Percentiles rank a stretch among this genome's conserved stretches.
Conservation (phyloP, 2,329 filamentous ascomycete genomes). For the Chalaropsis thielavioides region DNA sequence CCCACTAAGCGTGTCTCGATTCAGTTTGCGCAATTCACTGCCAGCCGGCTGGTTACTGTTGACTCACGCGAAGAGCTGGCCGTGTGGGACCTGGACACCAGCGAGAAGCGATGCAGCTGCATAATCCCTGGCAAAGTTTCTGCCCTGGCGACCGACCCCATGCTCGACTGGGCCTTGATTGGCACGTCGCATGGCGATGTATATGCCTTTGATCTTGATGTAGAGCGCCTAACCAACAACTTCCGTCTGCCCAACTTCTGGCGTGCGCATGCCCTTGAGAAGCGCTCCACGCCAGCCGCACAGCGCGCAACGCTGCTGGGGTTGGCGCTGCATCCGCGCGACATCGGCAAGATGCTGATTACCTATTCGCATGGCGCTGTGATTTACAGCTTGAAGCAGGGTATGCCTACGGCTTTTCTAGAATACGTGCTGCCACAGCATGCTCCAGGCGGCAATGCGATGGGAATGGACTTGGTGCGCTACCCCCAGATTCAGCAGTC, state of each 20-base stretch:
- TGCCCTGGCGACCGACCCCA: slow-evolving; percentile 66
- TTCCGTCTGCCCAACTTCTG: slow-evolving; percentile 83
- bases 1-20: slow-evolving; percentile 62
- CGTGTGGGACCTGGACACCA: slow-evolving; percentile 66
- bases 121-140: slow-evolving; percentile 64
- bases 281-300: slow-evolving; percentile 29
- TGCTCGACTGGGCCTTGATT: slow-evolving; percentile 84
- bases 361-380: slow-evolving; percentile 82
- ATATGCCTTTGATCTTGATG: slow-evolving; percentile 83
- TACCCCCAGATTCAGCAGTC: slow-evolving; percentile 68
- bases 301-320: slow-evolving; percentile 46
- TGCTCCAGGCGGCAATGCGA: slow-evolving; percentile 67
- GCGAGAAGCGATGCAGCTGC: slow-evolving; percentile 51
- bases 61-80: slow-evolving; percentile 75
- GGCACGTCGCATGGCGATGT: slow-evolving; percentile 73
- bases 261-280: slow-evolving; percentile 55
- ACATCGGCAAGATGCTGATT: slow-evolving; percentile 81
- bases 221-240: slow-evolving; percentile 51
- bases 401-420: slow-evolving; percentile 61
- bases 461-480: slow-evolving; percentile 45
- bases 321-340: slow-evolving; percentile 74
- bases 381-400: slow-evolving; percentile 90
- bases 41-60: slow-evolving; percentile 69
- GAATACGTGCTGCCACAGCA: slow-evolving; percentile 69
- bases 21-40: slow-evolving; percentile 66